Evolutionary conservation across 345 rosid species (phyloP).

Genomic region (Arabidopsis thaliana): DNA sequence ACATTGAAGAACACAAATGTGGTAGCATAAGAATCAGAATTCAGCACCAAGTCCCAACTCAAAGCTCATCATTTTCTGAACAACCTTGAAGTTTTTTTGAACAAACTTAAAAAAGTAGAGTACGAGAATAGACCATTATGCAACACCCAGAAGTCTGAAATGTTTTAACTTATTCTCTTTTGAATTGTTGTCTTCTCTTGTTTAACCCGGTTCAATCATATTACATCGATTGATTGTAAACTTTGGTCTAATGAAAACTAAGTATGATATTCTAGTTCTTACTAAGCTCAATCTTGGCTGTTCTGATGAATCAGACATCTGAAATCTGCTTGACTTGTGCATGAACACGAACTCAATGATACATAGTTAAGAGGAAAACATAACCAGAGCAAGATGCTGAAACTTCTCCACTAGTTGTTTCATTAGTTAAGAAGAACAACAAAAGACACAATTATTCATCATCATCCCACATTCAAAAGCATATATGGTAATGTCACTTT

Average conservation of each 20-base stretch:
- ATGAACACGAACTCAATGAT: not conserved
- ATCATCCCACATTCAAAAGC: conserved; percentile 36
- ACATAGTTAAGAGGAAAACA: conserved; percentile 11
- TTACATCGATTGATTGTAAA: not conserved
- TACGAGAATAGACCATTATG: not conserved
- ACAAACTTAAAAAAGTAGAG: not conserved
- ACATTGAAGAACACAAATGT: conserved; percentile 8
- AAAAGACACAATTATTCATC: conserved; percentile 38
- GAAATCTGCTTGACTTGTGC: conserved; percentile 19
- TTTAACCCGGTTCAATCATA: not conserved
- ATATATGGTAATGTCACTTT: conserved; percentile 29
- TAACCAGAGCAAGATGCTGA: conserved; percentile 15
- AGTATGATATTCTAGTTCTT: not conserved
- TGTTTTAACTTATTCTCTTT: not conserved
- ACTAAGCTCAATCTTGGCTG: not conserved
- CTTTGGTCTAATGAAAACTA: not conserved
- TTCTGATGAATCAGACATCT: not conserved
- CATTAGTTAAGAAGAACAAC: conserved; percentile 23
- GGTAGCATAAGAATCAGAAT: not conserved
- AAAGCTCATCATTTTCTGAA: not conserved
- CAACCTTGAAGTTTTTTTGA: not conserved
- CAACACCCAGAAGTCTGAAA: no score
- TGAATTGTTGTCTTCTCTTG: not conserved
- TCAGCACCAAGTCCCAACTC: not conserved
- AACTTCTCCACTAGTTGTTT: conserved; percentile 3